Evolutionary conservation across 179 eudicot genomes (phyloP).

Genomic region (Patellifolia procumbens): DNA sequence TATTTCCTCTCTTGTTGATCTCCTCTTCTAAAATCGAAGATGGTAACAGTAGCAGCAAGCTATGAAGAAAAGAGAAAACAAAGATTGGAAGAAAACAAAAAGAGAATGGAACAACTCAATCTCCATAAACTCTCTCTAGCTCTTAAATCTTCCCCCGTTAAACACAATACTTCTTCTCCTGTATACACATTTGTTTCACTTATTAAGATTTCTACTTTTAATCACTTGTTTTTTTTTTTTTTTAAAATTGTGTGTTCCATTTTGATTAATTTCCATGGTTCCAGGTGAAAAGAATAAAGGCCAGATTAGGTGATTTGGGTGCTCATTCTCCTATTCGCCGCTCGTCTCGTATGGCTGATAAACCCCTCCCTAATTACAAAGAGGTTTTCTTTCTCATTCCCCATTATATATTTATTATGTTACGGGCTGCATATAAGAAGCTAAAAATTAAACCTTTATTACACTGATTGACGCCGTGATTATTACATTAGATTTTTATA

Average conservation of each 20-base stretch:
- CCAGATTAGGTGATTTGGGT: background rate
- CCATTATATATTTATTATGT: background rate
- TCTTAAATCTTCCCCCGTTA: background rate
- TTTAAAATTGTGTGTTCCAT: background rate
- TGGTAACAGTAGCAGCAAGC: background rate
- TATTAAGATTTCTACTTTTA: background rate
- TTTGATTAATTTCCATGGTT: background rate
- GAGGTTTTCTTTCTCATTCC: slow-evolving; percentile 7
- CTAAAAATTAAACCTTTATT: too few relatives aligned
- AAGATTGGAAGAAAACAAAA: slow-evolving; percentile 20
- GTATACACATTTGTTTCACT: background rate
- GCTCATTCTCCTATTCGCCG: slow-evolving; percentile 4
- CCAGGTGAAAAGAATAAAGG: slow-evolving; percentile 13
- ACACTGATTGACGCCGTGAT: too few relatives aligned
- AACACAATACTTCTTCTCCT: background rate
- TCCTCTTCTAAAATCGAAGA: background rate
- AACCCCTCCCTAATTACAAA: slow-evolving; percentile 29
- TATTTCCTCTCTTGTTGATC: background rate
- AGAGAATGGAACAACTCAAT: slow-evolving; percentile 17
- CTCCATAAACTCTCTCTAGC: slow-evolving; percentile 18
- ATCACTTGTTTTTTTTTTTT: background rate
- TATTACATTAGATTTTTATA: too few relatives aligned
- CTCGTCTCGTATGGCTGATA: slow-evolving; percentile 22
- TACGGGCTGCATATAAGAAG: too few relatives aligned
- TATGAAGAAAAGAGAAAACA: slow-evolving; percentile 17